These are phyloP conservation scores for Erythrobasidium yunnanense DNA, from an alignment of 768 basidiomycete species.

Conservation along the genomic window DNA sequence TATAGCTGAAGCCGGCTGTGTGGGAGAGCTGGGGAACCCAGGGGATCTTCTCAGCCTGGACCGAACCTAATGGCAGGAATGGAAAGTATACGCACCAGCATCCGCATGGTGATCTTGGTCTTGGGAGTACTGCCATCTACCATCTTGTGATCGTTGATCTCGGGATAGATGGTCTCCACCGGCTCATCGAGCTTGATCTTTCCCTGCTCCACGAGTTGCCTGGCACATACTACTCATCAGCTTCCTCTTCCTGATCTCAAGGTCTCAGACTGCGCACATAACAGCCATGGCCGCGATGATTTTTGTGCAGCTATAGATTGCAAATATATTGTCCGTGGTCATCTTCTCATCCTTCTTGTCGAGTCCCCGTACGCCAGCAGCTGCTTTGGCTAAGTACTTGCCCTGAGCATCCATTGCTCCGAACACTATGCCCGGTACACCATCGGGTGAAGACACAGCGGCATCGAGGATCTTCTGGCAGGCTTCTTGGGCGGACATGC, in stretches of 20 bases:
- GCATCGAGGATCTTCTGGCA: slow-evolving; percentile 22
- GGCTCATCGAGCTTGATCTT: slow-evolving; percentile 28
- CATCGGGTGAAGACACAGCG: slow-evolving; percentile 3
- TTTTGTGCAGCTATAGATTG: slow-evolving; percentile 28
- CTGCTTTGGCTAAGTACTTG: slow-evolving; percentile 21
- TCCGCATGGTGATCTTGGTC: slow-evolving; percentile 28
- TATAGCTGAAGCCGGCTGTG: slow-evolving; percentile 28
- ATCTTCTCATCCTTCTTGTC: slow-evolving; percentile 24
- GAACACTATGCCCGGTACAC: slow-evolving; percentile 24
- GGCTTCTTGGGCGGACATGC: slow-evolving; percentile 9
- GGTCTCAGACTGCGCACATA: neutral
- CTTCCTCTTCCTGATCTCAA: neutral
- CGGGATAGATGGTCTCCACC: slow-evolving; percentile 21
- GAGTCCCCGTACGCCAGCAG: slow-evolving; percentile 22
- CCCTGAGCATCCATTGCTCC: slow-evolving; percentile 25
- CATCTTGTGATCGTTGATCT: slow-evolving; percentile 13
- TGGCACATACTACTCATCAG: neutral
- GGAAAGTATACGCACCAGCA: slow-evolving; percentile 18
- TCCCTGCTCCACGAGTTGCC: slow-evolving; percentile 27
- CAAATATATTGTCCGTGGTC: slow-evolving; percentile 25
- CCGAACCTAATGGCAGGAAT: neutral
- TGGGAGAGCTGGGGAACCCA: slow-evolving; percentile 20
- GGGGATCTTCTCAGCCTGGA: neutral
- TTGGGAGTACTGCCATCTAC: slow-evolving; percentile 18
- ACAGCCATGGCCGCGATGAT: slow-evolving; percentile 24